Percentiles rank a stretch among this genome's conserved stretches.
Conservation (phyloP, 345 rosid species). For the Gossypium raimondii region DNA sequence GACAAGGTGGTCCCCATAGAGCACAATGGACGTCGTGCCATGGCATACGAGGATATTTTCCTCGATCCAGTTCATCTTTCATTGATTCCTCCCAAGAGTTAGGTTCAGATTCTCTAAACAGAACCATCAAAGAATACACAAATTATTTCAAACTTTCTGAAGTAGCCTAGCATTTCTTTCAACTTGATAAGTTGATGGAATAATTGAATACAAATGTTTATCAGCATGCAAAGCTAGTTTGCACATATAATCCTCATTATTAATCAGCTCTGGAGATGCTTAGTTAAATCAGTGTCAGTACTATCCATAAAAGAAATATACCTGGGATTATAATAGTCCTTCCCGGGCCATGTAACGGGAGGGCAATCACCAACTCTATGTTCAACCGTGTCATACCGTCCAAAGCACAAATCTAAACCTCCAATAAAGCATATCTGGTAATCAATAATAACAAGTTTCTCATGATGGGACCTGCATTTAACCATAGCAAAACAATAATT, state of each 20-base stretch:
- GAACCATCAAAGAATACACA: constrained; percentile 10
- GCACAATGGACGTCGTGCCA: constrained; percentile 98
- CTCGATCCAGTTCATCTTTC: constrained; percentile 72
- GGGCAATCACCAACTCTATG: constrained; percentile 76
- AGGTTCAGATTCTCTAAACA: constrained; percentile 87
- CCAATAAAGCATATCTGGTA: constrained; percentile 79
- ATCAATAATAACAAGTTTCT: constrained; percentile 84
- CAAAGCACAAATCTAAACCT: constrained; percentile 90
- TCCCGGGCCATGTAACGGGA: constrained; percentile 79
- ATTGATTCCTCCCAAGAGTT: constrained; percentile 92
- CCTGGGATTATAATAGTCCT: constrained; percentile 96
- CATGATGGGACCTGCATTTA: constrained; percentile 84
- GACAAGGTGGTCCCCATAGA: constrained; percentile 95
- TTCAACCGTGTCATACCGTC: constrained; percentile 75
- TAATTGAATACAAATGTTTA: not conserved
- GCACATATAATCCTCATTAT: not conserved
- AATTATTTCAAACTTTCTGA: not conserved
- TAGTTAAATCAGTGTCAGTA: not conserved
- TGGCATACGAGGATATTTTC: constrained; percentile 87
- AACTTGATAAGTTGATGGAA: not conserved
- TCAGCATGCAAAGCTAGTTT: not conserved
- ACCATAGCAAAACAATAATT: constrained; percentile 3
- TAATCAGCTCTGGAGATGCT: not conserved
- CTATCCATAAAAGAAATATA: constrained; percentile 22
- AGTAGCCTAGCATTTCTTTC: not conserved